Conservation (phyloP, 345 rosid species). For the Eucalyptus pauciflora region DNA sequence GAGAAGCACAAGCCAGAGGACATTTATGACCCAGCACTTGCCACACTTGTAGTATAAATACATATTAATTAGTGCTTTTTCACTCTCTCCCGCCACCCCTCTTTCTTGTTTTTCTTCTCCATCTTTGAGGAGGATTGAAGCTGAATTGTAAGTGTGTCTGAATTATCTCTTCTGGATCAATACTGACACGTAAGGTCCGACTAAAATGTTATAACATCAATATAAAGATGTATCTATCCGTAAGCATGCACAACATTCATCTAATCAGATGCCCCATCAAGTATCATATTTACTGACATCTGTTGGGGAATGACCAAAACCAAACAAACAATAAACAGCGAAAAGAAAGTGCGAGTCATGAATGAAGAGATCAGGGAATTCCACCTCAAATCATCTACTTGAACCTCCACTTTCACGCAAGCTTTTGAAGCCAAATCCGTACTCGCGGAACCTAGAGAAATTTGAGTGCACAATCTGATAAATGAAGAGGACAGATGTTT, state of each 20-base stretch:
- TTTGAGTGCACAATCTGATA: slow-evolving; percentile 55
- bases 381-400: slow-evolving; percentile 73
- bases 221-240: neutral
- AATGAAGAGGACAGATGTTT: slow-evolving; percentile 73
- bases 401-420: slow-evolving; percentile 58
- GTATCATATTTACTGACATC: neutral
- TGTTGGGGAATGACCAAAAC: neutral
- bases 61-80: neutral
- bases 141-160: neutral
- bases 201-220: neutral
- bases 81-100: neutral
- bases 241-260: neutral
- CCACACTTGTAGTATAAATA: neutral
- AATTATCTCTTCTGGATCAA: neutral
- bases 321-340: neutral
- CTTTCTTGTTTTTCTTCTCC: neutral
- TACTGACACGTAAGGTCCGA: neutral
- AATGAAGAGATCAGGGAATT: slow-evolving; percentile 1
- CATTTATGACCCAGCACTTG: neutral
- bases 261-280: neutral
- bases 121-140: neutral
- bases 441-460: slow-evolving; percentile 25
- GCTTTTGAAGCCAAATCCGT: slow-evolving; percentile 11
- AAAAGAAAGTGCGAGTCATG: neutral
- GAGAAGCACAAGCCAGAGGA: neutral